Conservation (phyloP, 1,284 basidiomycete species). For the Boletellus deceptivus region DNA sequence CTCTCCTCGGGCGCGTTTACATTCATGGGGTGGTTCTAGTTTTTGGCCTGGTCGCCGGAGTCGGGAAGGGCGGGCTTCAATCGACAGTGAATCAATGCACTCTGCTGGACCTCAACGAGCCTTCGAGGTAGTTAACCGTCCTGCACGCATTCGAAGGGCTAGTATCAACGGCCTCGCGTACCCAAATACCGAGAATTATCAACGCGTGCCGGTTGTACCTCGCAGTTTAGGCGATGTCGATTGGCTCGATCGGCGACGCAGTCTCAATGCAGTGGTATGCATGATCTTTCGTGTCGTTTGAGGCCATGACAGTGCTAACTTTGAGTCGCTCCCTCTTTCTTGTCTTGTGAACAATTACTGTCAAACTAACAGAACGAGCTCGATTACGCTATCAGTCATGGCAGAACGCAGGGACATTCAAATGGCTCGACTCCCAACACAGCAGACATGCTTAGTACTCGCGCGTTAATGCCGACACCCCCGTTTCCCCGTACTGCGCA, state of each 20-base stretch:
- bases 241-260: conserved; percentile 71
- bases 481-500: conserved; percentile 28
- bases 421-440: conserved; percentile 49
- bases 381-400: conserved; percentile 48
- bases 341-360: conserved; percentile 6
- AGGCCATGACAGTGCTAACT: conserved; percentile 15
- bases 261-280: conserved; percentile 64
- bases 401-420: conserved; percentile 47
- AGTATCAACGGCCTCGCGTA: conserved; percentile 48
- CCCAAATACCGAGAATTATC: conserved; percentile 38
- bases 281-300: conserved; percentile 16
- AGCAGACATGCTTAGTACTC: conserved; percentile 47
- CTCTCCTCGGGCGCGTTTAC: conserved; percentile 46
- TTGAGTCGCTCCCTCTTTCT: conserved; percentile 9
- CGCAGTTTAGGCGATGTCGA: conserved; percentile 66
- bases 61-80: conserved; percentile 45
- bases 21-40: conserved; percentile 53
- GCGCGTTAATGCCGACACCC: conserved; percentile 37
- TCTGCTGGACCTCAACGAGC: conserved; percentile 45
- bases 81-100: conserved; percentile 47
- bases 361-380: conserved; percentile 56
- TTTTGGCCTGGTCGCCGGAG: conserved; percentile 41
- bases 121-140: conserved; percentile 74
- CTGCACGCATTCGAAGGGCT: conserved; percentile 45
- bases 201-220: conserved; percentile 37